Percentiles rank a stretch among this genome's conserved stretches.
These are phyloP conservation scores for Lachnellula cervina DNA, from an alignment of 2,329 filamentous ascomycete species.

Conservation along the genomic window DNA sequence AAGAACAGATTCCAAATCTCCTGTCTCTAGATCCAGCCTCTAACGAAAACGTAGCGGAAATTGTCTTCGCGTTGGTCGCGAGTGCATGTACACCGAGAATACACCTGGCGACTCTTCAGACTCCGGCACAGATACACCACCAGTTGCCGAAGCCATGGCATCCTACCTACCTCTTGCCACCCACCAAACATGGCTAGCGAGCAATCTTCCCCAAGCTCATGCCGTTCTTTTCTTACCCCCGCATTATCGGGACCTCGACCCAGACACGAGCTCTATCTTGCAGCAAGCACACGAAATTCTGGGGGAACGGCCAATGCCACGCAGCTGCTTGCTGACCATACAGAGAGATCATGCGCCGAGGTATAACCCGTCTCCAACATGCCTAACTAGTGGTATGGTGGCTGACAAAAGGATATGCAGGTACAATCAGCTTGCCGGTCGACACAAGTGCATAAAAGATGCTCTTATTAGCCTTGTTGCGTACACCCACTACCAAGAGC, in stretches of 20 bases:
- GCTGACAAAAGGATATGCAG: background rate
- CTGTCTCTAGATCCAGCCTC: too few species aligned
- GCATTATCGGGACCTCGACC: slow-evolving; percentile 3
- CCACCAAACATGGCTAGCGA: slow-evolving; percentile 7
- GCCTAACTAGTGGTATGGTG: background rate
- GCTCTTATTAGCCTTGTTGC: slow-evolving; percentile 15
- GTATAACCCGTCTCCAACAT: slow-evolving; percentile 1
- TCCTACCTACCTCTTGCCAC: background rate
- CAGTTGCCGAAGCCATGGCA: background rate
- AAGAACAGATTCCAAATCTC: background rate
- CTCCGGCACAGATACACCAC: background rate
- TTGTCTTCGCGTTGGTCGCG: background rate
- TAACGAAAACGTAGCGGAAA: background rate
- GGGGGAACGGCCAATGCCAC: slow-evolving; percentile 6
- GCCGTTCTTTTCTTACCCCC: slow-evolving; percentile 1
- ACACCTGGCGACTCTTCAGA: slow-evolving; percentile 2
- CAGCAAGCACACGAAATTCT: slow-evolving; percentile 14
- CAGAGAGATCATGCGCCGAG: slow-evolving; percentile 6
- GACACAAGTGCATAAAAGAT: slow-evolving; percentile 12
- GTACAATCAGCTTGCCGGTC: slow-evolving; percentile 10
- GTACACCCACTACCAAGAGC: slow-evolving; percentile 13
- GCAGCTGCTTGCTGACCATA: slow-evolving; percentile 2
- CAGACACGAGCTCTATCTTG: slow-evolving; percentile 8
- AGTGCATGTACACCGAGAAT: background rate
- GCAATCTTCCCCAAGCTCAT: background rate